Base-by-base conservation (phyloP, 495 filamentous ascomycete species). In the Hyphodiscus hymeniophilus region DNA sequence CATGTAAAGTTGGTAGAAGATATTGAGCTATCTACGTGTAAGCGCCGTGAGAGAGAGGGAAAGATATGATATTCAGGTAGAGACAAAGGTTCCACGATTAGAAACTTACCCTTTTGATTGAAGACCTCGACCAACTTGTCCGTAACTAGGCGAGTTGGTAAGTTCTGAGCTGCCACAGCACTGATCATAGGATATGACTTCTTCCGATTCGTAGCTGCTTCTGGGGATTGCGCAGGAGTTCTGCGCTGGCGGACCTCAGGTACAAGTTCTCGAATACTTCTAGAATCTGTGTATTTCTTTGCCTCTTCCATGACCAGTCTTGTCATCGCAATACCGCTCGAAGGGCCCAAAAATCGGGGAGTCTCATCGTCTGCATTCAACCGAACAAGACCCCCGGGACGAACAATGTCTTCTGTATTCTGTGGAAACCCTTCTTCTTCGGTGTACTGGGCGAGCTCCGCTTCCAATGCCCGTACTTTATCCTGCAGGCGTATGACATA, bases 301-400 rank as follows among this genome's bases (percentile, higher is more conserved):
- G 90, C 90, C 57, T 94, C 79, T 60, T 95, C 89, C 81, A 97
- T 94, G 22, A 97, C 85, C 56, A 96, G 68, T 28, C 90, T 79
- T 15, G 89, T 91, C 67, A 97, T 91, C 51, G 87, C 87, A 60
- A 94, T 91, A 50, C 91, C 91, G 62, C 91, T 96, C 10, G 88
- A 91, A 10, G 91, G 81, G 0, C 91, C 91, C 11, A 97, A 72
- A 57, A 89, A 97, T 48, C 89, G 82, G 10, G 88, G 72, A 13
- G 75, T 77, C 62, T 92, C 89, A 55, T 92, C 85, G 38, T 81
- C 80, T 50, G 89, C 82, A 47, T 81, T 76, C 39, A 95, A 79
- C 16, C 79, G 80, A 47, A 96, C 87, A 49, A 89, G 73, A 26
- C 87, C 89, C 35, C 85, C 85, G 10, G 81, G 82, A 7, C 87